Conservation (phyloP, 352 stramenopile species). For the Phytophthora fragariae region DNA sequence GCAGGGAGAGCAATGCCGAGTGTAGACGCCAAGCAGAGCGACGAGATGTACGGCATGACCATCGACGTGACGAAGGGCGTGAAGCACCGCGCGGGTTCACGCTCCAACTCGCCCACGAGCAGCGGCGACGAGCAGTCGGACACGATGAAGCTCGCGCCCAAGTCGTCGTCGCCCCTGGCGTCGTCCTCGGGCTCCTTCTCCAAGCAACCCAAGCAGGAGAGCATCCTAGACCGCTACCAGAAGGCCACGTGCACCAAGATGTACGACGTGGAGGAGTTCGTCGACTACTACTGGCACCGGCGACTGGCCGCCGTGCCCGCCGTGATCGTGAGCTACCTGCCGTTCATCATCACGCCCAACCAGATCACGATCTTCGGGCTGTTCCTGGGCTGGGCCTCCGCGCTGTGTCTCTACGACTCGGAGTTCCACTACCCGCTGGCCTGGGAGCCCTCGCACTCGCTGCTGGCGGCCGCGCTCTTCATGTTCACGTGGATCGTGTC, state of each 20-base stretch:
- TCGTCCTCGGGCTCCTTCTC: constrained; percentile 17
- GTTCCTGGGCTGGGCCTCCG: constrained; percentile 71
- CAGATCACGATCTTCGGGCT: constrained; percentile 88
- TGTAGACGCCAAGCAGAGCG: constrained; percentile 14
- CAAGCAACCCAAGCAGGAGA: constrained; percentile 44
- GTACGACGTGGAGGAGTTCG: constrained; percentile 89
- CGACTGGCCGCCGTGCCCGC: constrained; percentile 74
- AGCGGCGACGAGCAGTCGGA: constrained; percentile 49
- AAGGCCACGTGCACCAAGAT: constrained; percentile 83
- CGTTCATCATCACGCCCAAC: constrained; percentile 87
- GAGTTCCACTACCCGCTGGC: constrained; percentile 78
- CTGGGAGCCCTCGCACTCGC: constrained; percentile 64
- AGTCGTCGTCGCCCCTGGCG: constrained; percentile 26
- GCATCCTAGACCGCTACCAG: constrained; percentile 71
- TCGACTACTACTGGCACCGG: constrained; percentile 88
- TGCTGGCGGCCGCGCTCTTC: constrained; percentile 58
- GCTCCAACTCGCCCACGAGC: constrained; percentile 43
- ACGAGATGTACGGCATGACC: constrained; percentile 37
- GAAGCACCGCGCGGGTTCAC: constrained; percentile 44
- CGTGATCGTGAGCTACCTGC: constrained; percentile 85
- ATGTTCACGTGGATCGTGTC: constrained; percentile 90
- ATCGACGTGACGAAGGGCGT: constrained; percentile 35
- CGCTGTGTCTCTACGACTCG: constrained; percentile 80
- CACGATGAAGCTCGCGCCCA: constrained; percentile 36
- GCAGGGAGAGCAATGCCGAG: not conserved